Base-by-base conservation (phyloP, 2,329 filamentous ascomycete genomes). In the Pseudocercospora cruenta region DNA sequence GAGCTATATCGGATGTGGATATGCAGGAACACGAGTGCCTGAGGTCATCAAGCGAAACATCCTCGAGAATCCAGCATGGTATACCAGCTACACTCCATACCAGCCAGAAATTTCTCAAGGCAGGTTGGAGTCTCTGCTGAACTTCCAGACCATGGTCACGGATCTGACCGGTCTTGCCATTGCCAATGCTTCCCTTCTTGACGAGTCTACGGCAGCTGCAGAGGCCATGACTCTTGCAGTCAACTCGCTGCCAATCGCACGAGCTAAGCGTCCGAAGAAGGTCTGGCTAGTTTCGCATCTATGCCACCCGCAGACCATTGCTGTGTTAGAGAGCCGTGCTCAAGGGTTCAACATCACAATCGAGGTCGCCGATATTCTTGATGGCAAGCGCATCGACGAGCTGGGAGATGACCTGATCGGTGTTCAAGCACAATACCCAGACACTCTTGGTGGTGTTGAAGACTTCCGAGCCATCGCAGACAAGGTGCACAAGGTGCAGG, bases 101-200 rank as follows among this genome's bases (percentile, higher is more conserved):
- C 94, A 98, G 82, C 91, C 94, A 2, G 94, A 98, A 82, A 97
- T 98, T 82, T 97, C 93, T 78, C 94, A 98, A 81, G 94, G 94
- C 39, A 89, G 94, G 63, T 81, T 98, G 68, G 93, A 97, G 84
- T 96, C 93, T 5, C 83, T 98, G 62, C 84, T 98, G 69, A 98
- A 98, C 84, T 98, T 93, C 82, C 94, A 98, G 83, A 98, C 94
- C 19, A 85, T 98, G 83, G 90, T 96, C 8, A 89, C 90, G 1
- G 94, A 97, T 77, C 83, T 98, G 70, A 97, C 94, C 0, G 93
- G 88, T 1, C 85, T 98, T 31, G 88, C 92, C 22, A 93, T 97
- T 70, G 88, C 94, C 67, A 97, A 98, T 82, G 93, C 94, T 47
- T 96, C 93, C 53, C 85, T 97, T 58, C 83, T 97, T 49, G 94